These are phyloP conservation scores for Cladosporium sphaerospermum DNA, from an alignment of 2,329 filamentous ascomycete species.

Conservation along the genomic window DNA sequence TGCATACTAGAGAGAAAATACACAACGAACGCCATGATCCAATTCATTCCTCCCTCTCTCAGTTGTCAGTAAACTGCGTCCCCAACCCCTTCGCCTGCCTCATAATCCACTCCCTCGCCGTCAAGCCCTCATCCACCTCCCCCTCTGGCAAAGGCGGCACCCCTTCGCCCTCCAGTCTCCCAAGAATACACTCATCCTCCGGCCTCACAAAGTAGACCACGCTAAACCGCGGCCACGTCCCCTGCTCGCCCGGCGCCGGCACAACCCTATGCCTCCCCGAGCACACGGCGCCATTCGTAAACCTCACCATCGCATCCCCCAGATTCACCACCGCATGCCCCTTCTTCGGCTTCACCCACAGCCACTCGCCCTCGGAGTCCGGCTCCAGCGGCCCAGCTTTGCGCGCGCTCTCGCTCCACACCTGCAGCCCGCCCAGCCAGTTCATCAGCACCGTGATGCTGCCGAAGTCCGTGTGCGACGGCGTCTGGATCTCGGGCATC, in stretches of 20 bases:
- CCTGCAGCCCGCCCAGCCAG: slow-evolving; percentile 50
- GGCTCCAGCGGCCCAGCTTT: slow-evolving; percentile 22
- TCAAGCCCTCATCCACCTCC: slow-evolving; percentile 31
- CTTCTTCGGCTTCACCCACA: slow-evolving; percentile 48
- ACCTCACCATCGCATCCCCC: slow-evolving; percentile 43
- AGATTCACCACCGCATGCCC: slow-evolving; percentile 45
- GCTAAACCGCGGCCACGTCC: slow-evolving; percentile 42
- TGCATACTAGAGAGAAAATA: not conserved
- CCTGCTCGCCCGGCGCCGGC: slow-evolving; percentile 45
- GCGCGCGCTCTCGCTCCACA: slow-evolving; percentile 34
- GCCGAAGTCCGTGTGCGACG: slow-evolving; percentile 50
- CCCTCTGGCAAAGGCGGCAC: slow-evolving; percentile 23
- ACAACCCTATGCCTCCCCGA: slow-evolving; percentile 46
- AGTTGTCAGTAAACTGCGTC: slow-evolving; percentile 11
- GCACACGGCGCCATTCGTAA: slow-evolving; percentile 38
- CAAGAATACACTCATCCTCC: slow-evolving; percentile 42
- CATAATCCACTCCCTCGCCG: slow-evolving; percentile 39
- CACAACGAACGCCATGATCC: not conserved
- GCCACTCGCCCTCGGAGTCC: slow-evolving; percentile 36
- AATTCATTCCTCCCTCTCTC: not conserved
- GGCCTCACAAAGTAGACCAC: slow-evolving; percentile 52
- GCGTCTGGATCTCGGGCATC: slow-evolving; percentile 32
- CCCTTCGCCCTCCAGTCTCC: slow-evolving; percentile 30
- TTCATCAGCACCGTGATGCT: slow-evolving; percentile 53
- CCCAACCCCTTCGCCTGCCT: slow-evolving; percentile 33